Base-by-base conservation (phyloP, 148 eudicot species). In the Oxyria digyna region DNA sequence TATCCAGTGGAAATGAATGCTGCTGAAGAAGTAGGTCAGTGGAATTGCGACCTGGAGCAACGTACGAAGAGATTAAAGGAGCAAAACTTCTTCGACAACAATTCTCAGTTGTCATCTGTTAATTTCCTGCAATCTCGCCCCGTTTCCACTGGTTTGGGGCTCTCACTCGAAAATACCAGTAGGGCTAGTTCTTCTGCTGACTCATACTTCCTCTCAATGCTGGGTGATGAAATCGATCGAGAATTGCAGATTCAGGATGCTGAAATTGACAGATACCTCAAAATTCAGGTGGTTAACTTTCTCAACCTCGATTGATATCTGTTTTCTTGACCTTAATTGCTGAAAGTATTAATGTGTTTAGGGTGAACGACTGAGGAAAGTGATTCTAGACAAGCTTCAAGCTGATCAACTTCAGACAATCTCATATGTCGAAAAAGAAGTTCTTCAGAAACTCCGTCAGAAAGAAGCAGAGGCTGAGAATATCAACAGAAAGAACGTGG, bases 261-360 rank as follows among this genome's bases (percentile, higher is more conserved):
- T 8, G 91, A 87, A 71, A 80, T 84, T 55, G 85, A 84, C 73
- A 84, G 83, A 76, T 84, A 78, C 42, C 76, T 87, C 71, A 87
- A 87, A 77, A 29, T 80, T 65, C 88, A 87, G 86, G 91, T 87
- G 86, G 91, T 87, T 35, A 24, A 54, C 50, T 6, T 27, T 27
- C 29, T 72, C 10, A 59, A 26, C 3, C 21, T 59, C 31, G 1
- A 10, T 31, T 15, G 4, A 31, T 11, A 26, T 12, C 17, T 12
- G 63, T 55, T 12, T 10, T 55, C n/a, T n/a, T n/a, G n/a, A n/a
- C n/a, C n/a, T n/a, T n/a, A n/a, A n/a, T n/a, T n/a, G n/a, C n/a
- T n/a, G n/a, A n/a, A n/a, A n/a, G n/a, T n/a, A n/a, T 29, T 12
- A 37, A 32, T 38, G 17, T 41, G 38, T 42, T 21, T 55, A 86